These are phyloP conservation scores for Magnusiomyces tetraspermus DNA, from an alignment of 1,139 yeast species.

Conservation along the genomic window DNA sequence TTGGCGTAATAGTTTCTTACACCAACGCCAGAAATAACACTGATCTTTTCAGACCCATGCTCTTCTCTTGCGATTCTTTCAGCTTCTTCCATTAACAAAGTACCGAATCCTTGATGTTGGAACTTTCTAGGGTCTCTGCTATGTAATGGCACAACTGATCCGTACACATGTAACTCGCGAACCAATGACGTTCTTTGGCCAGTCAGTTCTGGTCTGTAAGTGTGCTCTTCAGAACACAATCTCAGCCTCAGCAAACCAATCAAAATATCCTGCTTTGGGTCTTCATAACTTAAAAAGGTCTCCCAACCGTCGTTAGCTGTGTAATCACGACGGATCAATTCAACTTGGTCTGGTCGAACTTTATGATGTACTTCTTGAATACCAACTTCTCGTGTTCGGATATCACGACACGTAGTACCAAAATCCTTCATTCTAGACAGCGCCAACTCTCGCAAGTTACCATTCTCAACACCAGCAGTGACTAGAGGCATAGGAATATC, in stretches of 20 bases:
- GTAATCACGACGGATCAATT: constrained; percentile 87
- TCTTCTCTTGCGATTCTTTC: constrained; percentile 92
- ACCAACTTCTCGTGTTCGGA: constrained; percentile 98
- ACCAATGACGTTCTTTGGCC: constrained; percentile 84
- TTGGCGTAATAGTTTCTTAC: constrained; percentile 92
- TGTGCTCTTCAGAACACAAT: constrained; percentile 79
- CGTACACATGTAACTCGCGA: constrained; percentile 93
- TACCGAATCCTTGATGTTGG: constrained; percentile 99
- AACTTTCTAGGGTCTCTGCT: constrained; percentile 96
- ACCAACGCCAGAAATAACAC: constrained; percentile 96
- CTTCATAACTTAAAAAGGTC: constrained; percentile 90
- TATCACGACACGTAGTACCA: constrained; percentile 93
- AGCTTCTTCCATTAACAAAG: constrained; percentile 95
- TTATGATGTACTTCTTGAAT: constrained; percentile 97
- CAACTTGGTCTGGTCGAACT: constrained; percentile 96
- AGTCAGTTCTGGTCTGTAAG: constrained; percentile 82
- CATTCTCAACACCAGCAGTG: constrained; percentile 96
- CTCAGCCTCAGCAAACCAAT: constrained; percentile 85
- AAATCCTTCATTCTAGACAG: constrained; percentile 96
- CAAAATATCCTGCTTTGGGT: constrained; percentile 91
- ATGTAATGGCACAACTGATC: constrained; percentile 94
- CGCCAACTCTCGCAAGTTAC: constrained; percentile 90
- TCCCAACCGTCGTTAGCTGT: constrained; percentile 99
- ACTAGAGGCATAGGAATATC: constrained; percentile 99
- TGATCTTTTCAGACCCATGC: constrained; percentile 82